phyloP scores from a whole-genome alignment of 139 green algal genomes.

The Haematococcus lacustris region DNA sequence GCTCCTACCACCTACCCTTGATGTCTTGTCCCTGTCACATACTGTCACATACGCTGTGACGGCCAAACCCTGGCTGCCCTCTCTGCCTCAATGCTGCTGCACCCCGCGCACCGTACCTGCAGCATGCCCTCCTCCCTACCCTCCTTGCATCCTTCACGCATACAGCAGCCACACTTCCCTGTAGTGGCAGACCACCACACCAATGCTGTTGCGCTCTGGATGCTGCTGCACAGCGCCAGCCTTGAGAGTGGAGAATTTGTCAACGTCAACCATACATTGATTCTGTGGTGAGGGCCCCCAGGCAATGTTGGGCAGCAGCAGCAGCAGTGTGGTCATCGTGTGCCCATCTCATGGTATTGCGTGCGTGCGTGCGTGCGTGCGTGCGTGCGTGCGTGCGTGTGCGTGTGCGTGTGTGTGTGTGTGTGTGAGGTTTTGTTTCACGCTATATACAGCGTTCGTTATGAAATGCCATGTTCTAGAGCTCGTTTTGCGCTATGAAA shows the following conservation, averaged over 20 bases:
- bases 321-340: background rate
- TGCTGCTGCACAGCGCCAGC: background rate
- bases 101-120: too few relatives aligned
- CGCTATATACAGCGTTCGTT: too few relatives aligned
- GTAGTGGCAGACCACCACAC: too few relatives aligned
- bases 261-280: background rate
- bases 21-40: background rate
- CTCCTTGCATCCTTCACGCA: too few relatives aligned
- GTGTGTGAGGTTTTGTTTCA: too few relatives aligned
- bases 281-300: background rate
- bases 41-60: background rate
- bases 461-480: too few relatives aligned
- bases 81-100: background rate
- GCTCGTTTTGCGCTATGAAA: too few relatives aligned
- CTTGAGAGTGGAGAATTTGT: background rate
- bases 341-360: background rate
- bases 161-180: too few relatives aligned
- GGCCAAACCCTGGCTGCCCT: background rate
- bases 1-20: background rate
- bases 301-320: background rate
- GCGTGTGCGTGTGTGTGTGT: conserved; percentile 4
- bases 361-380: background rate
- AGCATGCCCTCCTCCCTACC: too few relatives aligned
- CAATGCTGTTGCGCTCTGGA: background rate
- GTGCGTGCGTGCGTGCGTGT: conserved; percentile 1